These are phyloP conservation scores for Kwoniella botswanensis DNA, from an alignment of 768 basidiomycete genomes.

Conservation along the genomic window DNA sequence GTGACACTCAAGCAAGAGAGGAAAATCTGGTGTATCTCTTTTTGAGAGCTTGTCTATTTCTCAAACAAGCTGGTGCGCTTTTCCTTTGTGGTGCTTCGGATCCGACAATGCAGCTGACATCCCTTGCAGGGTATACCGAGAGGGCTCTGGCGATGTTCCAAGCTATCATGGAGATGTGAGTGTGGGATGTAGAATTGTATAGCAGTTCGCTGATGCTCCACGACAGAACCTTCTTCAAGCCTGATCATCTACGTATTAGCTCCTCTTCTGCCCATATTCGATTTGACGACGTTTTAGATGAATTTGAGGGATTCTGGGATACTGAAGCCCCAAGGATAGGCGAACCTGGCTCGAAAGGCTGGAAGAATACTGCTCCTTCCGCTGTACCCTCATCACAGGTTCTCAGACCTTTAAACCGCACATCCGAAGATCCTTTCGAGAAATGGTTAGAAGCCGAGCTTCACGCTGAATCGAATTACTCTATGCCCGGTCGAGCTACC, in stretches of 20 bases:
- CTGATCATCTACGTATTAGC: constrained; percentile 28
- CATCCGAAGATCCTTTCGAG: constrained; percentile 46
- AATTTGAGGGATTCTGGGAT: constrained; percentile 60
- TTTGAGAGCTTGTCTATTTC: constrained; percentile 54
- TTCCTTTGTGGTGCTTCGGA: not conserved
- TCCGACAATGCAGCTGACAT: not conserved
- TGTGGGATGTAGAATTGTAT: not conserved
- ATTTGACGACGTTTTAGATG: constrained; percentile 37
- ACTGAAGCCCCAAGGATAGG: constrained; percentile 43
- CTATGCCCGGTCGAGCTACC: constrained; percentile 43
- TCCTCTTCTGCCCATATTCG: not conserved
- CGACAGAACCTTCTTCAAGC: constrained; percentile 56
- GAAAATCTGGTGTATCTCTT: constrained; percentile 59
- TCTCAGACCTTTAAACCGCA: not conserved
- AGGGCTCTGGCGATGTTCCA: constrained; percentile 58
- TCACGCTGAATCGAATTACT: constrained; percentile 16
- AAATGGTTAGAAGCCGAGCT: constrained; percentile 53
- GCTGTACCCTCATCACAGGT: not conserved
- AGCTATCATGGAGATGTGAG: constrained; percentile 59
- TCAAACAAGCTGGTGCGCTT: constrained; percentile 58
- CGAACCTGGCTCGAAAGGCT: constrained; percentile 49
- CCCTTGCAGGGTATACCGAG: constrained; percentile 55
- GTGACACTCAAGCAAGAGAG: constrained; percentile 45
- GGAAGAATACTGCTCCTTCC: constrained; percentile 34
- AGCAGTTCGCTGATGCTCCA: not conserved